Evolutionary conservation across 2,329 filamentous ascomycete species (phyloP).

Genomic region (Fusarium clavum): DNA sequence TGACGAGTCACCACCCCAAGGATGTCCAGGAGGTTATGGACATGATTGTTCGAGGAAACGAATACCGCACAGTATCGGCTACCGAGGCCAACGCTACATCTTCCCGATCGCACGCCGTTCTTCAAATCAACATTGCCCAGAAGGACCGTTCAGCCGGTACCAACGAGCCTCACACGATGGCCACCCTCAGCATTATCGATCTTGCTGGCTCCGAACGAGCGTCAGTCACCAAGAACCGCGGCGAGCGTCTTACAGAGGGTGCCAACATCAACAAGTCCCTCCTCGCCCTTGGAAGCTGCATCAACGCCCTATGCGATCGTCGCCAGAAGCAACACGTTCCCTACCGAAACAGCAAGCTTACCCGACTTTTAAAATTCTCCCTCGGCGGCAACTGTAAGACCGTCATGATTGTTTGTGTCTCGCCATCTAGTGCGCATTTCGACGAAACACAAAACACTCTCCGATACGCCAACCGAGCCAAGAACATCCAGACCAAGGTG

Average conservation of each 20-base stretch:
- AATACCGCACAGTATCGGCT: constrained; percentile 93
- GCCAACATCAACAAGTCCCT: constrained; percentile 99
- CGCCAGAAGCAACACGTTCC: constrained; percentile 93
- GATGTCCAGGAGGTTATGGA: constrained; percentile 99
- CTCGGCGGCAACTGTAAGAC: constrained; percentile 98
- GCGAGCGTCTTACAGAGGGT: constrained; percentile 89
- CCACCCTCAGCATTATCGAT: constrained; percentile 97
- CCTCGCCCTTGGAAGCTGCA: constrained; percentile 93
- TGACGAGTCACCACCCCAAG: constrained; percentile 90
- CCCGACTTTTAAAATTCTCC: constrained; percentile 94
- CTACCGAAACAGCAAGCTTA: constrained; percentile 97
- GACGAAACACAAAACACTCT: constrained; percentile 99
- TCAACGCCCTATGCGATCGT: constrained; percentile 96
- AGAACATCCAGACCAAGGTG: constrained; percentile 99
- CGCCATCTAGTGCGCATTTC: constrained; percentile 94
- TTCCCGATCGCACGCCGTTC: constrained; percentile 94
- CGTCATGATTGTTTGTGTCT: constrained; percentile 99
- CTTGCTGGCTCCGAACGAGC: constrained; percentile 95
- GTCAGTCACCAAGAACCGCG: constrained; percentile 95
- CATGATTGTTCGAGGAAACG: constrained; percentile 96
- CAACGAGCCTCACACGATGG: constrained; percentile 97
- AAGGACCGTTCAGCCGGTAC: constrained; percentile 93
- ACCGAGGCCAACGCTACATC: constrained; percentile 98
- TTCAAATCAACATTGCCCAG: constrained; percentile 95
- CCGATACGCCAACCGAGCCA: constrained; percentile 95